Evolutionary conservation across 2,329 filamentous ascomycete genomes (phyloP).

Genomic region (Scedosporium aurantiacum): DNA sequence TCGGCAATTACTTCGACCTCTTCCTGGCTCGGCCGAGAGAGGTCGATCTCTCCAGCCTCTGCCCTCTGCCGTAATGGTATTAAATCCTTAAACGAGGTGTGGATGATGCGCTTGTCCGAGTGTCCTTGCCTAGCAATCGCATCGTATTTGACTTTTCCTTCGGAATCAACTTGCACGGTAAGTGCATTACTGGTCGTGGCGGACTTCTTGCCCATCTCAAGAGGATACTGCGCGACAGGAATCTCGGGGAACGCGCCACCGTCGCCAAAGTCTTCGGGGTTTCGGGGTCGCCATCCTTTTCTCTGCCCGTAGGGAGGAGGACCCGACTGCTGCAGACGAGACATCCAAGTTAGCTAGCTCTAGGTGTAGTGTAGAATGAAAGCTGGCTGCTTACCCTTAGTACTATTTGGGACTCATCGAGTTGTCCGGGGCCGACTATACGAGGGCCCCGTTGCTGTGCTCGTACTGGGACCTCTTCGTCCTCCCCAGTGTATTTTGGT

Average conservation of each 20-base stretch:
- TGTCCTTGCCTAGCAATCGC: conserved; percentile 88
- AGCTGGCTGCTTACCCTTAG: conserved; percentile 45
- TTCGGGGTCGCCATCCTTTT: conserved; percentile 79
- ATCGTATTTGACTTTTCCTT: conserved; percentile 94
- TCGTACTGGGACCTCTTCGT: conserved; percentile 66
- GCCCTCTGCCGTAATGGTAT: conserved; percentile 90
- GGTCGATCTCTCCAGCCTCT: conserved; percentile 80
- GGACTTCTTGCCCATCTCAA: conserved; percentile 84
- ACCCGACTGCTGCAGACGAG: conserved; percentile 50
- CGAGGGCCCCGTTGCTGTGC: conserved; percentile 69
- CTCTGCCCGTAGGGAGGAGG: conserved; percentile 84
- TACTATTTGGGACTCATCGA: conserved; percentile 79
- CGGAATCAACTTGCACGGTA: conserved; percentile 79
- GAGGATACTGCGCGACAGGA: conserved; percentile 84
- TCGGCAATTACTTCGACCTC: conserved; percentile 76
- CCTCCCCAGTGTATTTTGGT: conserved; percentile 81
- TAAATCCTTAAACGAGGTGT: conserved; percentile 92
- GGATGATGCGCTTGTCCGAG: conserved; percentile 70
- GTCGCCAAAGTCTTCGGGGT: conserved; percentile 86
- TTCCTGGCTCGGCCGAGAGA: conserved; percentile 75
- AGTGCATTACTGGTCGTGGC: conserved; percentile 67
- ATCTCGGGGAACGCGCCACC: conserved; percentile 94
- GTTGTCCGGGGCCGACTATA: conserved; percentile 66
- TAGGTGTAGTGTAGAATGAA: neutral
- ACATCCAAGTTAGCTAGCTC: conserved; percentile 4